Base-by-base conservation (phyloP, 2,329 filamentous ascomycete species). In the Epichloe hybrida region DNA sequence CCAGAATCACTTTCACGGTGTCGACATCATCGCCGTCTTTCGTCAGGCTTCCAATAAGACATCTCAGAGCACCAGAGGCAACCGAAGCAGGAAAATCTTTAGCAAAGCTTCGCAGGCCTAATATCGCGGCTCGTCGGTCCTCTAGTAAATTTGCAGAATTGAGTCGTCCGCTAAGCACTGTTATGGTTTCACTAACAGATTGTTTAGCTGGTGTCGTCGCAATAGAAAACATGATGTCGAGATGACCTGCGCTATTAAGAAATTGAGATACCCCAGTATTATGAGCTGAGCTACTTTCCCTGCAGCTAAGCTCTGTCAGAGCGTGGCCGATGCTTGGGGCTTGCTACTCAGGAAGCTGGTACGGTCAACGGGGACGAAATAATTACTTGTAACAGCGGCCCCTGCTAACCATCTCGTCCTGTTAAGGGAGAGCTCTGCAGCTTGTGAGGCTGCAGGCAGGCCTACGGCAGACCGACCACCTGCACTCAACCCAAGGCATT, bases 41-140 rank as follows among this genome's bases (percentile, higher is more conserved):
- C 57, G 81, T 81, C 49, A 98, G 71, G 59, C 86, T 88, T 12
- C 80, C 81, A 57, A 98, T 97, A 51, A 98, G 75, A 51, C 86
- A 88, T 55, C 91, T 80, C 46, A 98, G 72, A n/a, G 90, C 88
- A 39, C 89, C 90, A 4, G 90, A 96, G 2, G 94, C 88, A 37
- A 98, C 93, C 7, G 90, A 95, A 13, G 94, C 94, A 38, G 93
- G 94, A 61, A 91, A 97, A 54, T 94, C 83, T 69, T 97, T 97
- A 41, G 93, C 88, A 66, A 98, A 97, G 70, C 90, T 96, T 59
- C 94, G 81, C 38, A 98, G 75, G 17, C 93, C 93, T 34, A 95
- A 79, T 46, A 98, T 95, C 44, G 93, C 90, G 51, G 88, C 90
- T 55, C 93, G 83, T 50, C 94, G 84, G 67, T 98, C 94, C 70